A percentile compares a stretch with the other conserved stretches of the same genome.
Conservation (phyloP, 2,329 filamentous ascomycete species). For the Blastomyces silverae region DNA sequence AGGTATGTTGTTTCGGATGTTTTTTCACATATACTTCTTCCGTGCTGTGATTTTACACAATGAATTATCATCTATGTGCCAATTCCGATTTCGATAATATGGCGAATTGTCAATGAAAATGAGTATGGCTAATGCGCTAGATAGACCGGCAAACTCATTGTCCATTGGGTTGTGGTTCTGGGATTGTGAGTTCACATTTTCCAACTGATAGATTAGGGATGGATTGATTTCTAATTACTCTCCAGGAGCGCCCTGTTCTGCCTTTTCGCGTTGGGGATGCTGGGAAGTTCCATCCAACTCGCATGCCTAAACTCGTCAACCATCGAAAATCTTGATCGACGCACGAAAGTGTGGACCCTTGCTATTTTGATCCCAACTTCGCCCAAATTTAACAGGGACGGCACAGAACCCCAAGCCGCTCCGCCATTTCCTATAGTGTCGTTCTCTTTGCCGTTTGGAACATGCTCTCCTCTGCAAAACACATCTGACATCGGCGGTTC, state of each 20-base stretch:
- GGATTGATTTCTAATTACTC: conserved; percentile 18
- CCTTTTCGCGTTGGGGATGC: conserved; percentile 75
- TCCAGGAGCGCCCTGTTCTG: conserved; percentile 60
- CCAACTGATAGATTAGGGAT: neutral
- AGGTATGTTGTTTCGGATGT: conserved; percentile 33
- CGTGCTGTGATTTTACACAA: neutral
- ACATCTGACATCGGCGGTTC: conserved; percentile 15
- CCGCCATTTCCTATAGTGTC: conserved; percentile 35
- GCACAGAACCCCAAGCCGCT: conserved; percentile 33
- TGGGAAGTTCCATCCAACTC: conserved; percentile 62
- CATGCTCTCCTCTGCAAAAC: conserved; percentile 17
- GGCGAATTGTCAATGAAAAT: neutral
- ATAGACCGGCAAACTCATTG: conserved; percentile 43
- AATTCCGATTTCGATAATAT: neutral
- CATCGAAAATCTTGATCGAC: conserved; percentile 65
- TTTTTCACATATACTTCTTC: neutral
- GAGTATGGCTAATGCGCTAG: conserved; percentile 14
- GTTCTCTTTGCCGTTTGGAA: conserved; percentile 27
- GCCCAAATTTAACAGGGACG: conserved; percentile 30
- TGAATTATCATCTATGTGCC: neutral
- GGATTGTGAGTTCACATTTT: conserved; percentile 46
- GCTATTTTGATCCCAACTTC: conserved; percentile 62
- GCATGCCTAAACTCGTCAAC: conserved; percentile 71
- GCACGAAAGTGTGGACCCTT: conserved; percentile 59
- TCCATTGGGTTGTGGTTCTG: conserved; percentile 59